Percentiles rank a stretch among this genome's conserved stretches.
Conservation (phyloP, 148 eudicot species). For the Nepenthes gracilis region DNA sequence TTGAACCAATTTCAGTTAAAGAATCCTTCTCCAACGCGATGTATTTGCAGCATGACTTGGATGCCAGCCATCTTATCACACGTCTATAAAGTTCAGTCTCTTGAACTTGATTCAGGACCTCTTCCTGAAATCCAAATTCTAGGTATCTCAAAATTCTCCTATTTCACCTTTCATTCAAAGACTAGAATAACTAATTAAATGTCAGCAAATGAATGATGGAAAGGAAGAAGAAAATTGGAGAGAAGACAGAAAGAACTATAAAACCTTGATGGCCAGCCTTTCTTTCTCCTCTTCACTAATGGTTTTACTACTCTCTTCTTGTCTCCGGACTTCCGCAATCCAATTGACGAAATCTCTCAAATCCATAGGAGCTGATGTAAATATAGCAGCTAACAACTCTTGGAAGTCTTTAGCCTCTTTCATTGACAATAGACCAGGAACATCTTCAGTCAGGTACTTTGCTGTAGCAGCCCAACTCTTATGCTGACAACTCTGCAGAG, state of each 20-base stretch:
- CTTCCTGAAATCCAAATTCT: slow-evolving; percentile 25
- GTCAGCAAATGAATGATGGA: background rate
- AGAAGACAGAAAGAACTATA: too few relatives aligned
- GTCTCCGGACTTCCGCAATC: slow-evolving; percentile 40
- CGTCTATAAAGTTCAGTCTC: slow-evolving; percentile 25
- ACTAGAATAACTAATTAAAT: background rate
- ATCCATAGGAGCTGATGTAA: slow-evolving; percentile 24
- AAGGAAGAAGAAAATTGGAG: background rate
- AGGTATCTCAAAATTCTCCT: too few relatives aligned
- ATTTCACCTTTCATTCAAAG: background rate
- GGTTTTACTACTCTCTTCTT: slow-evolving; percentile 16
- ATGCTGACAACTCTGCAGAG: slow-evolving; percentile 30
- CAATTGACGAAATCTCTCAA: slow-evolving; percentile 28
- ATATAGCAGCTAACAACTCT: slow-evolving; percentile 23
- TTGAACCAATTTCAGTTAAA: slow-evolving; percentile 18
- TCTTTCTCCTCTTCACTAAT: slow-evolving; percentile 26
- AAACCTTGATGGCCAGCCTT: slow-evolving; percentile 33
- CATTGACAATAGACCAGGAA: slow-evolving; percentile 24
- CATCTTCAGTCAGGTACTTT: slow-evolving; percentile 23
- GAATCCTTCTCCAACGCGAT: slow-evolving; percentile 12
- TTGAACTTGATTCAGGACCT: slow-evolving; percentile 33
- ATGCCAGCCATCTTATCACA: slow-evolving; percentile 16
- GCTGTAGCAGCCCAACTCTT: slow-evolving; percentile 25
- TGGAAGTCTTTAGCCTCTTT: slow-evolving; percentile 23
- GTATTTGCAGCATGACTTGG: slow-evolving; percentile 11